Evolutionary conservation across 306 rosid genomes (phyloP), one percentile per base, ranked within the genome.

Genomic region (Acacia confusa): DNA sequence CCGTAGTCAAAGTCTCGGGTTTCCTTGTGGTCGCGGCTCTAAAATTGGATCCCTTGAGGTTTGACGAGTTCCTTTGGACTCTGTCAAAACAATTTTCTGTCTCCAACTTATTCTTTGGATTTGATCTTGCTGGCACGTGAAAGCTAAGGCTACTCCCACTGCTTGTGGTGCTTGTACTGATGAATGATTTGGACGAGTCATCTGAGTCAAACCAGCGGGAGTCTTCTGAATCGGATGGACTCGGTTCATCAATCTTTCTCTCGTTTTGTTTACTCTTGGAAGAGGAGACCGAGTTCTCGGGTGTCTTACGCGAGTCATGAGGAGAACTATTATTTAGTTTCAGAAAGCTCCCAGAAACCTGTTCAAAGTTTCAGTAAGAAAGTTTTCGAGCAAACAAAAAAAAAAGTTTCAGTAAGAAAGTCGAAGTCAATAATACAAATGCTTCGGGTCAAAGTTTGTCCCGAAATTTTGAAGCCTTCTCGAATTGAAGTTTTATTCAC

Each of bases 311-410:
- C 44, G 74, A 58, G 58, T 85, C 88, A 0, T 10, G 27, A 11
- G 14, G 52, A 47, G 17, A 47, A 47, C 73, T 66, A 75, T 79
- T 81, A 40, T 78, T 80, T 28, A 84, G 41, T 82, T 92, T 89
- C 70, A 70, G 75, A 53, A 89, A 65, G 67, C 84, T 90, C 24
- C 87, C 12, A 45, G 81, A 57, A 17, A 91, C 92, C 98, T 90
- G 82, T 72, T 8, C 7, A 60, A n/a, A 70, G 36, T 47, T 16
- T 70, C 57, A 70, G 24, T 28, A 7, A 24, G 12, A 52, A 25
- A n/a, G 52, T 20, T n/a, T n/a, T n/a, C n/a, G n/a, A n/a, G n/a
- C n/a, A n/a, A n/a, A n/a, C n/a, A n/a, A n/a, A n/a, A n/a, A n/a
- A n/a, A n/a, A 60, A n/a, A 70, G 36, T 47, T 16, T 70, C 57